Evolutionary conservation across 139 green algal genomes (phyloP).

Genomic region (Eudorina sp.): DNA sequence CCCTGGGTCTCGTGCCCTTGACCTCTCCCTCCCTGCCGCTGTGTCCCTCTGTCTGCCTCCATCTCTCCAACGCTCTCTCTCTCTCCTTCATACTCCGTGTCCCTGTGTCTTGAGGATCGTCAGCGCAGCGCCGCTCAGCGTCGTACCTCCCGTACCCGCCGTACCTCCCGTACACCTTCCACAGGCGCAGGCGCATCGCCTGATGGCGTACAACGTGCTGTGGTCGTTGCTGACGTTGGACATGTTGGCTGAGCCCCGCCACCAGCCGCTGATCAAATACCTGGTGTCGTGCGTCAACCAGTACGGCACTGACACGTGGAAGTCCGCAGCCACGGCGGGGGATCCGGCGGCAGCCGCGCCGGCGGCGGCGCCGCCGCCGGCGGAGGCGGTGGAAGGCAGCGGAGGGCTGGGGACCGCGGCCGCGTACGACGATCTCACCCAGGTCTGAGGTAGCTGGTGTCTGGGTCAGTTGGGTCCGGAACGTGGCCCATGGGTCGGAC

Average conservation of each 20-base stretch:
- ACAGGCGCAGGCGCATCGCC: background rate
- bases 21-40: background rate
- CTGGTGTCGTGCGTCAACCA: background rate
- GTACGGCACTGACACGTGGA: conserved; percentile 1
- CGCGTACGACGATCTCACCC: background rate
- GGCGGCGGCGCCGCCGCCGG: background rate
- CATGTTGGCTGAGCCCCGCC: background rate
- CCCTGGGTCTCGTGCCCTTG: too few species aligned
- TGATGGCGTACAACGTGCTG: conserved; percentile 29
- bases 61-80: background rate
- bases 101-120: too few species aligned
- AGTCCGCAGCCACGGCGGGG: background rate
- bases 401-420: too few species aligned
- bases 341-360: background rate
- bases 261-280: background rate
- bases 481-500: too few species aligned
- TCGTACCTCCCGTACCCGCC: background rate
- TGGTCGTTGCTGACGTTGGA: background rate
- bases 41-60: background rate
- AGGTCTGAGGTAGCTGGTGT: too few species aligned
- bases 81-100: too few species aligned
- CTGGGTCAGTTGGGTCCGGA: too few species aligned
- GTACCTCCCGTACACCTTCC: background rate
- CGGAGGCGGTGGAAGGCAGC: background rate
- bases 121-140: too few species aligned